Base-by-base conservation (phyloP, 2,329 filamentous ascomycete genomes). In the Penicillium brasilianum region DNA sequence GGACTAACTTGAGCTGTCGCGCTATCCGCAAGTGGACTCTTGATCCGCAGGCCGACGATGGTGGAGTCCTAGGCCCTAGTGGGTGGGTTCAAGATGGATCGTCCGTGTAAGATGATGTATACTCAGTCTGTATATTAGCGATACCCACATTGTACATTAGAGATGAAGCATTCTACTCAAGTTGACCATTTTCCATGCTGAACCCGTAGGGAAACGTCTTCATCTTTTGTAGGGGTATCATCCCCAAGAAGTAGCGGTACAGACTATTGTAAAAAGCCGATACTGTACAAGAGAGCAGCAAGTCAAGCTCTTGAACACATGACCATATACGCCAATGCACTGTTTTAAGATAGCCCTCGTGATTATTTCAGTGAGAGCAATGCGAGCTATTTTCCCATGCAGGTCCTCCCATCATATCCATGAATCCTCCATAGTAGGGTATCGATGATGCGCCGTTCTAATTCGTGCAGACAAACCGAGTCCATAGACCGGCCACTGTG, bases 1-100 rank as follows among this genome's bases (percentile, higher is more conserved):
- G 81, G 60, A 89, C 87, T 9, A 83, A 85, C 20, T 71, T 93
- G 58, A 82, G 80, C 25, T 84, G 88, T 59, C 74, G 83, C 50
- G 84, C 88, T 2, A 72, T 90, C 49, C 82, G 84, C 50, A 90
- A 88, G 73, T 97, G 93, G 93, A 82, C 87, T 2, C 84, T 96
- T 75, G 91, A 94, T 73, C 78, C 85, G 1, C 68, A 70, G 30
- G 81, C 80, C 20, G 82, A 83, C 7, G 85, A 87, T 66, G 88
- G 88, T 1, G 91, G 91, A 1, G 87, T 95, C 41, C 68, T 93
- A 53, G 90, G 88, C 6, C 81, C 83, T 16, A 70, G 67, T 48
- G 84, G 83, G 22, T 88, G 86, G 86, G 72, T 68, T 50, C 60
- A 58, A 50, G 52, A 59, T 60, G 49, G 71, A 79, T 76, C 70